Conservation (phyloP, 805 yeast species). For the Candida morakotiae region DNA sequence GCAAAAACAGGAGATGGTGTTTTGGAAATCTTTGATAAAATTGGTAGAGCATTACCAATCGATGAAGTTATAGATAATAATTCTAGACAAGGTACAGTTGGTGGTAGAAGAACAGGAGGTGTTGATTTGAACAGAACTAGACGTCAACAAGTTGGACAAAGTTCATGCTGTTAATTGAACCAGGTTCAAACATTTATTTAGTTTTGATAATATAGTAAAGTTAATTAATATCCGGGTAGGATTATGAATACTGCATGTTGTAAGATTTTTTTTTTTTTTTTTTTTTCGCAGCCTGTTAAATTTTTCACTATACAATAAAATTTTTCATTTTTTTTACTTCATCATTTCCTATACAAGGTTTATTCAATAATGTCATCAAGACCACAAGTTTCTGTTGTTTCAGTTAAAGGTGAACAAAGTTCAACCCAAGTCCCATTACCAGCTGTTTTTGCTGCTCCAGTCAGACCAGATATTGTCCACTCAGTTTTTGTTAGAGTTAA, state of each 20-base stretch:
- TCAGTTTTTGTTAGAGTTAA: conserved; percentile 96
- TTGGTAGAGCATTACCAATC: conserved; percentile 40
- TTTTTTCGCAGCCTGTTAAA: background rate
- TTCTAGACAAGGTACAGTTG: conserved; percentile 16
- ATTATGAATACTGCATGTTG: background rate
- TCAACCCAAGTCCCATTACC: conserved; percentile 86
- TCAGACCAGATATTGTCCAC: conserved; percentile 99
- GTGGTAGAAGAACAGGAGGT: conserved; percentile 26
- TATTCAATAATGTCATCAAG: conserved; percentile 52
- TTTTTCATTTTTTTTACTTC: conserved; percentile 13
- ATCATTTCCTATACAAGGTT: conserved; percentile 16
- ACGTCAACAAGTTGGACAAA: conserved; percentile 19
- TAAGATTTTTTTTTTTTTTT: background rate
- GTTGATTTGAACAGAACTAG: conserved; percentile 32
- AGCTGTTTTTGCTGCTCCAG: conserved; percentile 99
- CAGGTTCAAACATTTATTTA: background rate
- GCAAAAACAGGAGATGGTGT: conserved; percentile 44
- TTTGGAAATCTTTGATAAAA: conserved; percentile 34
- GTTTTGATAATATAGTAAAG: background rate
- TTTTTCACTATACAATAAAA: conserved; percentile 8
- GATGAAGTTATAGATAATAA: conserved; percentile 30
- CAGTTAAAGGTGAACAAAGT: conserved; percentile 84
- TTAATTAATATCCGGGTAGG: conserved; percentile 2
- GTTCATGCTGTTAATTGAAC: conserved; percentile 23
- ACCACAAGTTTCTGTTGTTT: conserved; percentile 96